phyloP scores from a whole-genome alignment of 2,329 filamentous ascomycete species.

The Talaromyces sp. region DNA sequence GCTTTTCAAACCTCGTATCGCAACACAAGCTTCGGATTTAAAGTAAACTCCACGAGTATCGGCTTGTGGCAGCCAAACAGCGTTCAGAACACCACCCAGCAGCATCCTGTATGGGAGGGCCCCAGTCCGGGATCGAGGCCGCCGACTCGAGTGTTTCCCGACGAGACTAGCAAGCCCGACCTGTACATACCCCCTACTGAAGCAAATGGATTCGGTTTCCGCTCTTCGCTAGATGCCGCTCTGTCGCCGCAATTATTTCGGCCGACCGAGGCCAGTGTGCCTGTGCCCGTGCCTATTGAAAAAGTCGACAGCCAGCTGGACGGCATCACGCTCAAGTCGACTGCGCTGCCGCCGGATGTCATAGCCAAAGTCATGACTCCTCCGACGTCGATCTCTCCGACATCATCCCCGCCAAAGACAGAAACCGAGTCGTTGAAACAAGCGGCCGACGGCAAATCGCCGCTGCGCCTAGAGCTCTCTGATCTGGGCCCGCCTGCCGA shows the following conservation, averaged over 20 bases:
- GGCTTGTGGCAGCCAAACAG: slow-evolving; percentile 3
- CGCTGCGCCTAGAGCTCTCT: slow-evolving; percentile 29
- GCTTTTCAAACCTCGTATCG: neutral
- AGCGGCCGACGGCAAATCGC: slow-evolving; percentile 16
- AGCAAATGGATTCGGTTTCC: slow-evolving; percentile 22
- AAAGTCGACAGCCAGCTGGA: slow-evolving; percentile 41
- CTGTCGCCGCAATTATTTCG: slow-evolving; percentile 30
- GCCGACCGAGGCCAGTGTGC: slow-evolving; percentile 25
- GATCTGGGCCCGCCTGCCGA: slow-evolving; percentile 33
- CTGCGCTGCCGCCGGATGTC: slow-evolving; percentile 37
- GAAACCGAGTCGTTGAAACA: slow-evolving; percentile 14
- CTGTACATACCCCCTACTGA: slow-evolving; percentile 22
- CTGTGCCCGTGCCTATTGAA: slow-evolving; percentile 41
- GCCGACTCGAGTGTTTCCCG: slow-evolving; percentile 39
- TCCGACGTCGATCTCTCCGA: slow-evolving; percentile 33
- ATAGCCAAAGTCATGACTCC: slow-evolving; percentile 39
- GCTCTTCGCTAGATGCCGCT: slow-evolving; percentile 34
- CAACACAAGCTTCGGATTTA: neutral
- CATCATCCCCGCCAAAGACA: slow-evolving; percentile 20
- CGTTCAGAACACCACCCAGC: slow-evolving; percentile 5
- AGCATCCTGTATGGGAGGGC: slow-evolving; percentile 39
- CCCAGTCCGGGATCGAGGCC: slow-evolving; percentile 29
- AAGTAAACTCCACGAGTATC: neutral
- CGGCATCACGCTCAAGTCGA: slow-evolving; percentile 43
- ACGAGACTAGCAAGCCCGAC: slow-evolving; percentile 24